Base-by-base conservation (phyloP, 2,329 filamentous ascomycete genomes). In the Xylariaceae sp. region DNA sequence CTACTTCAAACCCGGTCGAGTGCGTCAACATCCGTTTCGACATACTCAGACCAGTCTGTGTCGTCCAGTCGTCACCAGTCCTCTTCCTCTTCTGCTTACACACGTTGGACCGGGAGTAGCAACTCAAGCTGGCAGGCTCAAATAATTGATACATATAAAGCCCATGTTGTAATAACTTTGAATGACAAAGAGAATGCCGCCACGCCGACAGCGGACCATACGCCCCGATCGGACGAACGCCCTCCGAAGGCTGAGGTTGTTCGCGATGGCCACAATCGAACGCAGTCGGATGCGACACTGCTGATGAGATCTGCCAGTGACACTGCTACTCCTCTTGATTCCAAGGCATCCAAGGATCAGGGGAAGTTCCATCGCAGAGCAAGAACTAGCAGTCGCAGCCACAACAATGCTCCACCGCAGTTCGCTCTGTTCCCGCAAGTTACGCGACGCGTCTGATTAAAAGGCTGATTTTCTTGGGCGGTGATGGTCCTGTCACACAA, bases 1-100 rank as follows among this genome's bases (percentile, higher is more conserved):
- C 62, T 67, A 18, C 60, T 67, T 12, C 64, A 69, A 35, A 66
- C 75, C 48, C 75, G 79, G 14, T 73, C 71, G 18, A 82, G 78
- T 64, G 78, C 76, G 11, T 82, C 77, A 6, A 82, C 80, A 6
- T 79, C 73, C 1, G 71, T 66, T 19, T 82, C 78, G 44, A 66
- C 68, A 49, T 72, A 73, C 14, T 79, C 74, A 3, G 68, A 68
- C 27, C 70, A 71, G 18, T 77, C 76, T 1, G 68, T 51, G 10
- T 41, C 71, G 27, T 77, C 74, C 15, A 74, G 69, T 41, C 77
- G 77, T 22, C 78, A 81, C 62, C 70, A 74, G 43, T 83, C 73
- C 14, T 71, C 74, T 22, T 82, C 79, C 5, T 75, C 72, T 10
- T 75, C 79, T 1, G 75, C 75, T 36, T 69, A 77, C 50, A 81